Evolutionary conservation across 2,329 filamentous ascomycete genomes (phyloP).

Genomic region (Drechslerella coelobrocha): DNA sequence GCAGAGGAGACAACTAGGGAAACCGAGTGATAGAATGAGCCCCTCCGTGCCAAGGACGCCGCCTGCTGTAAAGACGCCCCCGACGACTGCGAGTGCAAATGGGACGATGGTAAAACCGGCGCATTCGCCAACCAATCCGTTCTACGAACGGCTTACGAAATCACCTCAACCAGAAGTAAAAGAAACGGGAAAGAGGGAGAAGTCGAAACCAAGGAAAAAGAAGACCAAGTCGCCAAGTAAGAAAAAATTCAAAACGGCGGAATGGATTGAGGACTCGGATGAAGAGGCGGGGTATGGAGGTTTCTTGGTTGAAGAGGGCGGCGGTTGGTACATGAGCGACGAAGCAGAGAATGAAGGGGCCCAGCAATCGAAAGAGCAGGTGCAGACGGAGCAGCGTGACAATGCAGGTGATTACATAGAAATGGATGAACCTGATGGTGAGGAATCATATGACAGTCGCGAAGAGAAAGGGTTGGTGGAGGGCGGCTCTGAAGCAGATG

Average conservation of each 20-base stretch:
- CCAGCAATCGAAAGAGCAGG: background rate
- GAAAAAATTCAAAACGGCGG: slow-evolving; percentile 15
- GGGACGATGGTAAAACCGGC: too few species aligned
- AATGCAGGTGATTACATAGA: background rate
- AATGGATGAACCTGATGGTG: background rate
- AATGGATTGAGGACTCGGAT: slow-evolving; percentile 14
- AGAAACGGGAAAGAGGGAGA: background rate
- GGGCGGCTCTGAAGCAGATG: slow-evolving; percentile 18
- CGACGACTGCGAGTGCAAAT: too few species aligned
- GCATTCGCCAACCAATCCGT: slow-evolving; percentile 32
- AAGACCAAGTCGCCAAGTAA: slow-evolving; percentile 5
- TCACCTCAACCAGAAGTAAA: slow-evolving; percentile 5
- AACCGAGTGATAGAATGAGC: background rate
- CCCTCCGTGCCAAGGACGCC: background rate
- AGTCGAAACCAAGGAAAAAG: background rate
- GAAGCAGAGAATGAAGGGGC: background rate
- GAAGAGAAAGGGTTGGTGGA: background rate
- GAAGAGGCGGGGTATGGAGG: background rate
- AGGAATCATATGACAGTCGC: background rate
- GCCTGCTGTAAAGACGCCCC: background rate
- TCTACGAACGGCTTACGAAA: background rate
- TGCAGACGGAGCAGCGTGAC: background rate
- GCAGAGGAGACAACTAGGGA: background rate
- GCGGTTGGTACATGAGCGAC: background rate
- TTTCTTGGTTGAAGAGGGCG: background rate